Percentiles rank a stretch among this genome's conserved stretches.
phyloP scores from a whole-genome alignment of 192 early-diverging fungal genomes.

The Linnemannia elongata region DNA sequence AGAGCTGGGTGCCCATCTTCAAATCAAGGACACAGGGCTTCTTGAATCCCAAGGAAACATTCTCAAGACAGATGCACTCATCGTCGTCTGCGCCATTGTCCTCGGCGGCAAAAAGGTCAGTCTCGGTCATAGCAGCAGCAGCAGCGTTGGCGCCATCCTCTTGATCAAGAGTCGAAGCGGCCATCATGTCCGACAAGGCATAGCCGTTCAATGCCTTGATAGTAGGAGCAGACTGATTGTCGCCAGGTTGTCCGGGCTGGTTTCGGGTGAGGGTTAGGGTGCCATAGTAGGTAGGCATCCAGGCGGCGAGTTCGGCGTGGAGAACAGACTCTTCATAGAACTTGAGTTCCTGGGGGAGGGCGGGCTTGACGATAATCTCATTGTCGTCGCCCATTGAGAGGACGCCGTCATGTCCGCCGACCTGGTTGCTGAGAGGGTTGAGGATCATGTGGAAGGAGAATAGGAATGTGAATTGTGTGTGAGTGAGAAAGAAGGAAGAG shows the following conservation, averaged over 20 bases:
- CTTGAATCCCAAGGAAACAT: conserved; percentile 75
- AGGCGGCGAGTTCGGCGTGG: conserved; percentile 66
- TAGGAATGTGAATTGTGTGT: background rate
- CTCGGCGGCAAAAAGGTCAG: background rate
- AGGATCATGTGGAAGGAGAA: conserved; percentile 29
- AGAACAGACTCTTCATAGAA: conserved; percentile 79
- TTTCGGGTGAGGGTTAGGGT: conserved; percentile 45
- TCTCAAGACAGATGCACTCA: conserved; percentile 81
- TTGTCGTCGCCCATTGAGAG: conserved; percentile 72
- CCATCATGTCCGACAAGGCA: conserved; percentile 26
- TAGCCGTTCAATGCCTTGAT: conserved; percentile 50
- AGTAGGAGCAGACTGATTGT: background rate
- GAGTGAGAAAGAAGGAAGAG: background rate
- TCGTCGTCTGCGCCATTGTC: conserved; percentile 8
- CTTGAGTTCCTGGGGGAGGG: conserved; percentile 69
- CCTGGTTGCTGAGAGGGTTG: conserved; percentile 75
- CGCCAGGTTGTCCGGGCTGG: background rate
- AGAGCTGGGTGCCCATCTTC: conserved; percentile 87
- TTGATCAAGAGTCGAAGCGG: background rate
- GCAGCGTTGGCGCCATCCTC: conserved; percentile 13
- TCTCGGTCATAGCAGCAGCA: conserved; percentile 10
- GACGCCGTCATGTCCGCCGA: conserved; percentile 85
- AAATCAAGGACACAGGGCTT: conserved; percentile 88
- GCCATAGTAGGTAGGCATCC: conserved; percentile 81
- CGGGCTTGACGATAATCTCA: conserved; percentile 79